A percentile compares a stretch with the other conserved stretches of the same genome.
Evolutionary conservation across 1,139 yeast species (phyloP).

Genomic region (Zygoascus meyerae): DNA sequence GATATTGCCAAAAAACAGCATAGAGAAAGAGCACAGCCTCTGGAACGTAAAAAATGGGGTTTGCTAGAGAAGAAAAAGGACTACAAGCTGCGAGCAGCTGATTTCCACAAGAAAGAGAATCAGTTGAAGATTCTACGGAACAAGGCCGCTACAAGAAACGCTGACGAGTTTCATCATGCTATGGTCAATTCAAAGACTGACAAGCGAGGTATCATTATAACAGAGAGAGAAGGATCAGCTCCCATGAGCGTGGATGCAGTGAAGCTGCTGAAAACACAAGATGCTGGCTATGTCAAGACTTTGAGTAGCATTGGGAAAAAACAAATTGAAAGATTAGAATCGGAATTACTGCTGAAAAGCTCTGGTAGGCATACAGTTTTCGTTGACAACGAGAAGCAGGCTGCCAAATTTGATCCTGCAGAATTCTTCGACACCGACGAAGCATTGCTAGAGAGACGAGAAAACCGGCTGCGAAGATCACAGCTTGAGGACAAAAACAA

Average conservation of each 20-base stretch:
- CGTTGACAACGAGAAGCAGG: conserved; percentile 58
- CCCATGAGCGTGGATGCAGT: conserved; percentile 64
- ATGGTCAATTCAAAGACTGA: conserved; percentile 73
- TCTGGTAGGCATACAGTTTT: conserved; percentile 73
- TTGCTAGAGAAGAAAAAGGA: conserved; percentile 93
- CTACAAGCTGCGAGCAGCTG: conserved; percentile 80
- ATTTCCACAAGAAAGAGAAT: conserved; percentile 83
- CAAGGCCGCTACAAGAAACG: conserved; percentile 71
- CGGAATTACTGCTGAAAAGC: conserved; percentile 45
- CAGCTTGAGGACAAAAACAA: conserved; percentile 46
- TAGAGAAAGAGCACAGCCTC: conserved; percentile 83
- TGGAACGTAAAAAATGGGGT: conserved; percentile 67
- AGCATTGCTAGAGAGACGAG: conserved; percentile 55
- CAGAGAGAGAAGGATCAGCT: conserved; percentile 58
- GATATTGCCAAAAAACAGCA: conserved; percentile 95
- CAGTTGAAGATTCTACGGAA: conserved; percentile 68
- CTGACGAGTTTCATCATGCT: conserved; percentile 96
- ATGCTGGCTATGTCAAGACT: conserved; percentile 76
- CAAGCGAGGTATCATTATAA: conserved; percentile 55
- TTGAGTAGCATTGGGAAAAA: conserved; percentile 62
- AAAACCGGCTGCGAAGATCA: conserved; percentile 60
- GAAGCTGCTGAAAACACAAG: conserved; percentile 81
- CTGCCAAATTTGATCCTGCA: conserved; percentile 57
- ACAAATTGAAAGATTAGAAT: conserved; percentile 56
- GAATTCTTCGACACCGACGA: conserved; percentile 65